Conservation (phyloP, 1,284 basidiomycete genomes). For the Trichosporon ovoides region DNA sequence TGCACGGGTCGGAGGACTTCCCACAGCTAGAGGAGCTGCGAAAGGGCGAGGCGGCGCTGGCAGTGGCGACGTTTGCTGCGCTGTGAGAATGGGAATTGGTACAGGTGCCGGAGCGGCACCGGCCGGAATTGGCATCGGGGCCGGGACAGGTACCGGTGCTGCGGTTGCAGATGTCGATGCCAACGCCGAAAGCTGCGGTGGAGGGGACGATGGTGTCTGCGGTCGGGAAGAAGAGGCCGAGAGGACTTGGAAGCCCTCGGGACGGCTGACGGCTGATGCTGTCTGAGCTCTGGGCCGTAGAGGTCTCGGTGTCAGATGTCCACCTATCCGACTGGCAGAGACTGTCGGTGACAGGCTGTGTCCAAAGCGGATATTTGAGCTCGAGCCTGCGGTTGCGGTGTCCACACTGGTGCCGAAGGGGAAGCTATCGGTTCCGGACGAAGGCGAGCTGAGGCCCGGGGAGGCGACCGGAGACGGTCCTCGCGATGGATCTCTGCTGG, state of each 20-base stretch:
- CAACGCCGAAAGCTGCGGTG: no score
- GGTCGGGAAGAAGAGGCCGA: constrained; percentile 3
- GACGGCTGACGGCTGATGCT: background rate
- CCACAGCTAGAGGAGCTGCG: background rate
- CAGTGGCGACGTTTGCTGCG: background rate
- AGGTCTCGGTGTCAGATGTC: background rate
- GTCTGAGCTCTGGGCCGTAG: constrained; percentile 2
- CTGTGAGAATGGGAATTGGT: background rate
- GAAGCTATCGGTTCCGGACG: background rate
- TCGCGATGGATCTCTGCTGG: constrained; percentile 12
- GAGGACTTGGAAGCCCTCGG: constrained; percentile 3
- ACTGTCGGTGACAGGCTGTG: background rate
- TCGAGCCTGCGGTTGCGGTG: background rate
- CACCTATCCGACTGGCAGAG: background rate
- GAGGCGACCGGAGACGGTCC: constrained; percentile 12
- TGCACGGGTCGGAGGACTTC: background rate
- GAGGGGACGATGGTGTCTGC: background rate
- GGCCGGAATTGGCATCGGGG: background rate
- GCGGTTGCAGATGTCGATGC: background rate
- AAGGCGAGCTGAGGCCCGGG: background rate
- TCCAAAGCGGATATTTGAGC: background rate
- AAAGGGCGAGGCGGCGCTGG: background rate
- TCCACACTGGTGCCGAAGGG: background rate
- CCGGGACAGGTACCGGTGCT: background rate
- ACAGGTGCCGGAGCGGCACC: background rate